These are phyloP conservation scores for Amanita molliuscula DNA, from an alignment of 768 basidiomycete species.

Conservation along the genomic window DNA sequence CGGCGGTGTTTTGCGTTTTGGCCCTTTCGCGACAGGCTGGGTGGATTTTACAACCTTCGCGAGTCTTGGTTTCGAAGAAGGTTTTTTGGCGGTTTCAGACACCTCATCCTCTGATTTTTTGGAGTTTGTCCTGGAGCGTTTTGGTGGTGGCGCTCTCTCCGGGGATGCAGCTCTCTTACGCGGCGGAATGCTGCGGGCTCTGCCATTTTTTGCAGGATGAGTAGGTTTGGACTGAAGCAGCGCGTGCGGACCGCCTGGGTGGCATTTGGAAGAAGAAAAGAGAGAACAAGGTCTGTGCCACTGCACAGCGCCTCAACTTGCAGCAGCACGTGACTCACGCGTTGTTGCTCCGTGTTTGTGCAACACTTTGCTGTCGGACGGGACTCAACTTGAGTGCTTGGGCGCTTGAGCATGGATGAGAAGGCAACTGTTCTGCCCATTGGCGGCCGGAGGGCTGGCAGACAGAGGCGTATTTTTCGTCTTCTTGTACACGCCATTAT, in stretches of 20 bases:
- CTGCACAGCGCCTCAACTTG: constrained; percentile 8
- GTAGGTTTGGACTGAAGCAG: constrained; percentile 34
- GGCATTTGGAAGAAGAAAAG: constrained; percentile 18
- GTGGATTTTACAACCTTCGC: constrained; percentile 8
- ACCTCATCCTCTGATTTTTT: constrained; percentile 36
- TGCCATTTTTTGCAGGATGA: constrained; percentile 20
- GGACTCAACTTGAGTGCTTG: neutral
- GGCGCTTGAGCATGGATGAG: neutral
- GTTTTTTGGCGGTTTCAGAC: constrained; percentile 9
- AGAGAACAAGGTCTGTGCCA: constrained; percentile 4
- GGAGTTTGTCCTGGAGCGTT: constrained; percentile 33
- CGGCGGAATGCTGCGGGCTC: constrained; percentile 22
- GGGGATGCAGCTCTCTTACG: constrained; percentile 47
- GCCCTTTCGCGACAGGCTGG: constrained; percentile 7
- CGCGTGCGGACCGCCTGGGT: constrained; percentile 43
- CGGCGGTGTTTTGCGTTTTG: constrained; percentile 12
- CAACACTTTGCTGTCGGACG: neutral
- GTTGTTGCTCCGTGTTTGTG: constrained; percentile 23
- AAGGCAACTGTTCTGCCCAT: neutral
- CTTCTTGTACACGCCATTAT: neutral
- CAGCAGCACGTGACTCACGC: constrained; percentile 28
- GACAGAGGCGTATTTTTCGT: neutral
- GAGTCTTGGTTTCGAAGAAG: constrained; percentile 10
- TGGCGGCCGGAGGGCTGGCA: neutral
- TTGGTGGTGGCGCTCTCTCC: constrained; percentile 34